phyloP scores from a whole-genome alignment of 306 rosid genomes.

The Acacia crassicarpa region DNA sequence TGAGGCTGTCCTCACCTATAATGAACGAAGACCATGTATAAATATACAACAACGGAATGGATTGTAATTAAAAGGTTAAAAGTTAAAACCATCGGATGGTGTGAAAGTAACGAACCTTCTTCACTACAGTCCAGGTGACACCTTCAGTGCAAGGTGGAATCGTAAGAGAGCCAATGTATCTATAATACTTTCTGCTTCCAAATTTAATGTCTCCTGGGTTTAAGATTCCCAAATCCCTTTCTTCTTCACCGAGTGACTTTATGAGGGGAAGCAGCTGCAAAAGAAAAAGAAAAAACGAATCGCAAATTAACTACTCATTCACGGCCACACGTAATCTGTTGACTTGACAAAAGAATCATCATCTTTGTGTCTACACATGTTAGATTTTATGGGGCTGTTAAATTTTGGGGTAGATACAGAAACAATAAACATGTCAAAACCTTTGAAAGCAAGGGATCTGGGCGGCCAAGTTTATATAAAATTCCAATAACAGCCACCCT shows the following conservation, averaged over 20 bases:
- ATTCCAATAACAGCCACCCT: slow-evolving; percentile 62
- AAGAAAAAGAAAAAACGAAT: not conserved
- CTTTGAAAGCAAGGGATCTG: slow-evolving; percentile 65
- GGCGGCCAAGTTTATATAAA: slow-evolving; percentile 55
- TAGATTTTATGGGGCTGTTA: not conserved
- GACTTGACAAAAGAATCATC: not conserved
- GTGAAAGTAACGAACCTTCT: slow-evolving; percentile 47
- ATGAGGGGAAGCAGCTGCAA: slow-evolving; percentile 46
- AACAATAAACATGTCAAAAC: slow-evolving; percentile 32
- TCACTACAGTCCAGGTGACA: slow-evolving; percentile 66
- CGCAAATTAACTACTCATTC: not conserved
- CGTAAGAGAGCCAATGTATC: slow-evolving; percentile 81
- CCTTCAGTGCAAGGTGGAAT: slow-evolving; percentile 82
- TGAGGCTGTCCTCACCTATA: slow-evolving; percentile 67
- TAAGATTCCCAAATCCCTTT: slow-evolving; percentile 51
- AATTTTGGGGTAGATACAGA: not conserved
- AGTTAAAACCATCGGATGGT: not conserved
- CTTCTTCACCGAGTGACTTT: slow-evolving; percentile 41
- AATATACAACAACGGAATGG: not conserved
- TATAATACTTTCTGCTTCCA: slow-evolving; percentile 62
- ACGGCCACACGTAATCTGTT: not conserved
- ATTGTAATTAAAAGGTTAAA: not conserved
- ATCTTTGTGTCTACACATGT: not conserved
- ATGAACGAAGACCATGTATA: not conserved
- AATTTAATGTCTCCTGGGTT: slow-evolving; percentile 55